Percentiles rank a stretch among this genome's conserved stretches.
These are phyloP conservation scores for Pulveroboletus sp. DNA, from an alignment of 768 basidiomycete genomes.

Conservation along the genomic window DNA sequence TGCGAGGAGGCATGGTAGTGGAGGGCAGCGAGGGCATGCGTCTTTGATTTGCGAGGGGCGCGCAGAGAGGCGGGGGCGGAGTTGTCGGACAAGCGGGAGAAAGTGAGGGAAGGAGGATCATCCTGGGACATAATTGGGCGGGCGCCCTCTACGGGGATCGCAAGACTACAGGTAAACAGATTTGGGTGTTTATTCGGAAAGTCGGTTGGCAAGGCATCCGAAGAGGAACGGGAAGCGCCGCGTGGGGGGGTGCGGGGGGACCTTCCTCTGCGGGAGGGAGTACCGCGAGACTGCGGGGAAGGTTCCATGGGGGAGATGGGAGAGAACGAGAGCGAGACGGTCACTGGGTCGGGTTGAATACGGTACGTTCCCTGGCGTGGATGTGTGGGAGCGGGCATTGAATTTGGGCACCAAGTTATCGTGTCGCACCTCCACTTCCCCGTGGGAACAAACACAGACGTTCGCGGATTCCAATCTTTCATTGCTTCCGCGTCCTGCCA, in stretches of 20 bases:
- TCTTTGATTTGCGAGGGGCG: slow-evolving; percentile 88
- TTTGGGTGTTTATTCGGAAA: slow-evolving; percentile 44
- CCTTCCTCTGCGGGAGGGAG: slow-evolving; percentile 59
- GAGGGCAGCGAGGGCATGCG: slow-evolving; percentile 76
- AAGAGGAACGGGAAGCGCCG: slow-evolving; percentile 36
- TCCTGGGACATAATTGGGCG: slow-evolving; percentile 54
- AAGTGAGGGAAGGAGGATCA: slow-evolving; percentile 31
- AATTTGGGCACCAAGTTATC: slow-evolving; percentile 38
- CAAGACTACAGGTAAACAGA: slow-evolving; percentile 61
- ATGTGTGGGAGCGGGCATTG: slow-evolving; percentile 39
- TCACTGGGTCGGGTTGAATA: background rate
- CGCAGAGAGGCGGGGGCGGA: slow-evolving; percentile 50
- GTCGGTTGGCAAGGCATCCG: slow-evolving; percentile 45
- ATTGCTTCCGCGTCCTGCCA: slow-evolving; percentile 33
- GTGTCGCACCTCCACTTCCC: slow-evolving; percentile 32
- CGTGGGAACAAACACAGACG: slow-evolving; percentile 26
- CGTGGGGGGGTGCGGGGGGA: slow-evolving; percentile 52
- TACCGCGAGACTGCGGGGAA: slow-evolving; percentile 49
- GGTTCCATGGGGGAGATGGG: slow-evolving; percentile 33
- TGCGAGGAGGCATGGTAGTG: slow-evolving; percentile 58
- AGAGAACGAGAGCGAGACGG: slow-evolving; percentile 32
- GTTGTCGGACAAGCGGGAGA: slow-evolving; percentile 32
- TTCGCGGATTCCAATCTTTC: slow-evolving; percentile 32
- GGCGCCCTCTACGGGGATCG: slow-evolving; percentile 75
- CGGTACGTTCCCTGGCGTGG: slow-evolving; percentile 23